Evolutionary conservation across 1,284 basidiomycete genomes (phyloP).

Genomic region (Sporisorium sorghi): DNA sequence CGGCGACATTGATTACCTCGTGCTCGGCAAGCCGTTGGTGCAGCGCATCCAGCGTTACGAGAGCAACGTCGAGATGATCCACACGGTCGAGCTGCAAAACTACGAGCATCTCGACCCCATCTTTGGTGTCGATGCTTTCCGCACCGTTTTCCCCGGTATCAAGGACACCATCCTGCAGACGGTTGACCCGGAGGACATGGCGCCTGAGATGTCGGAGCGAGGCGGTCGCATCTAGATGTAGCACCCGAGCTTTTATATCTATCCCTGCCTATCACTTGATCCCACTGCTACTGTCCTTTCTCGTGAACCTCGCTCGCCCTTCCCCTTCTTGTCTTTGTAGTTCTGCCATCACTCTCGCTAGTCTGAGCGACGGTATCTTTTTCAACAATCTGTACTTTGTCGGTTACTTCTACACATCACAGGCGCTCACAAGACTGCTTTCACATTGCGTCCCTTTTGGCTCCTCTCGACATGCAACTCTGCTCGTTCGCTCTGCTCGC

Average conservation of each 20-base stretch:
- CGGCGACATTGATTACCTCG: slow-evolving; percentile 65
- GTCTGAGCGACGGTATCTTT: background rate
- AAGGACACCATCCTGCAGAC: slow-evolving; percentile 65
- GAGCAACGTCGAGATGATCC: slow-evolving; percentile 66
- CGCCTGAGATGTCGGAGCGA: slow-evolving; percentile 42
- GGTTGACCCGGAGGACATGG: slow-evolving; percentile 54
- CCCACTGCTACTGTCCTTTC: slow-evolving; percentile 12
- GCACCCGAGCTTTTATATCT: background rate
- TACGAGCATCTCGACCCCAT: slow-evolving; percentile 68
- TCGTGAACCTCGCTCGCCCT: background rate
- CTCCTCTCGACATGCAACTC: background rate
- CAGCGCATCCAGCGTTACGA: slow-evolving; percentile 63
- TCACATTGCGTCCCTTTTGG: background rate
- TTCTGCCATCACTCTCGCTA: background rate
- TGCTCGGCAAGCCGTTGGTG: slow-evolving; percentile 66
- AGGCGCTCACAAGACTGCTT: background rate
- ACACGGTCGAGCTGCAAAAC: slow-evolving; percentile 66
- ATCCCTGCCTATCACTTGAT: background rate
- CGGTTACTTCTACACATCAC: background rate
- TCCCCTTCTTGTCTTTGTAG: slow-evolving; percentile 4
- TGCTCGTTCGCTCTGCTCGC: background rate
- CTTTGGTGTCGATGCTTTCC: slow-evolving; percentile 64
- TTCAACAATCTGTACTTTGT: background rate
- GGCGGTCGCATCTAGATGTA: slow-evolving; percentile 17
- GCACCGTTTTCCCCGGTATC: slow-evolving; percentile 65